A percentile compares a stretch with the other conserved stretches of the same genome.
These are phyloP conservation scores for Thielaviopsis musarum DNA, from an alignment of 2,329 filamentous ascomycete genomes.

Conservation along the genomic window DNA sequence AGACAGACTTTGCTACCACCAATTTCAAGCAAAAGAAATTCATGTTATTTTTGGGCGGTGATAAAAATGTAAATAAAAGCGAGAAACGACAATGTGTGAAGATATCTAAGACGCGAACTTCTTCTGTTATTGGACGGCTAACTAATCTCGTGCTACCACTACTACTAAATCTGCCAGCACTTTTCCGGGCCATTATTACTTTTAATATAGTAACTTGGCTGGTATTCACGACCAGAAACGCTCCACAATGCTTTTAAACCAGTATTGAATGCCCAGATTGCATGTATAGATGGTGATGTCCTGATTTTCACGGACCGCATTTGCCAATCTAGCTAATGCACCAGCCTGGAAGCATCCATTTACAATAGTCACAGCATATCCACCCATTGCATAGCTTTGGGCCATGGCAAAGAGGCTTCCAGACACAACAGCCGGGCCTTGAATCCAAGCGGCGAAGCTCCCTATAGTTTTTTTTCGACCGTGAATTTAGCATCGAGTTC, in stretches of 20 bases:
- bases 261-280: background rate
- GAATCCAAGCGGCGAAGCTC: background rate
- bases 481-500: background rate
- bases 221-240: background rate
- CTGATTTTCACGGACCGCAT: background rate
- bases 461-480: background rate
- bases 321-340: background rate
- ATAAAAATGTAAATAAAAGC: no score
- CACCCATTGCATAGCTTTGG: background rate
- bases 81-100: no score
- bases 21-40: no score
- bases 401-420: background rate
- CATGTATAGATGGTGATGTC: background rate
- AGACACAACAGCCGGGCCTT: background rate
- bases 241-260: background rate
- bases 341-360: background rate
- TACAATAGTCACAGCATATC: background rate
- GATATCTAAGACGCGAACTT: no score
- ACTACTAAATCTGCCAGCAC: no score
- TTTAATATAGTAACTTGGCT: no score
- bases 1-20: no score
- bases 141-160: no score
- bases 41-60: no score
- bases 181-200: no score
- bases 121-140: no score